Percentiles rank a stretch among this genome's conserved stretches.
phyloP scores from a whole-genome alignment of 2,329 filamentous ascomycete genomes.

The Neocucurbitaria cava region DNA sequence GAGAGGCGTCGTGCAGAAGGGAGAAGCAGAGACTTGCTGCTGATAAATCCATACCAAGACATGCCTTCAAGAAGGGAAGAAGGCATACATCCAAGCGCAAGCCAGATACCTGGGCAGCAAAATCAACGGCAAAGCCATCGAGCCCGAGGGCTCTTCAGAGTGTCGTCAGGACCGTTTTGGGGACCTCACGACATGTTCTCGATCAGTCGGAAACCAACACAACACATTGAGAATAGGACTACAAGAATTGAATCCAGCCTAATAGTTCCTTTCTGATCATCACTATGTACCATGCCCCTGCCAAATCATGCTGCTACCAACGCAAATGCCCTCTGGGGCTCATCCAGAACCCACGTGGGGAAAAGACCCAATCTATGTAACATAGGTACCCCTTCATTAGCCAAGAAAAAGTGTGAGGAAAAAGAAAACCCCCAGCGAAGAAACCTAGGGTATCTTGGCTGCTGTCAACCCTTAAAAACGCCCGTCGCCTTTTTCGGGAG shows the following conservation, averaged over 20 bases:
- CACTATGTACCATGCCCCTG: constrained; percentile 9
- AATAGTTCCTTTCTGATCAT: constrained; percentile 12
- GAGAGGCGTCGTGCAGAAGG: neutral
- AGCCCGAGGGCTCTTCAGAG: neutral
- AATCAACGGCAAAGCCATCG: neutral
- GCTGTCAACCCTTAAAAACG: neutral
- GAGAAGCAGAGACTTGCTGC: neutral
- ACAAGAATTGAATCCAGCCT: neutral
- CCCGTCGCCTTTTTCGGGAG: neutral
- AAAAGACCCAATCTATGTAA: neutral
- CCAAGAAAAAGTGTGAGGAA: constrained; percentile 3
- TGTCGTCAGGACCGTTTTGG: neutral
- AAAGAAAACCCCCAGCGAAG: constrained; percentile 9
- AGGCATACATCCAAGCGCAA: too few species aligned
- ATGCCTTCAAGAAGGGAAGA: too few species aligned
- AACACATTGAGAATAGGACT: neutral
- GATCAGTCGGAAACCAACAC: neutral
- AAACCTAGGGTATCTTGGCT: constrained; percentile 13
- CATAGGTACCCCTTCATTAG: constrained; percentile 2
- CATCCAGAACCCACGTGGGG: constrained; percentile 1
- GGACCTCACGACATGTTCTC: neutral
- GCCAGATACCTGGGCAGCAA: too few species aligned
- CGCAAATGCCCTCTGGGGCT: constrained; percentile 1
- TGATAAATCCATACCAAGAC: neutral
- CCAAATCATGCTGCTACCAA: neutral